Conservation (phyloP, 2,329 filamentous ascomycete genomes). For the Beauveria rudraprayagi region DNA sequence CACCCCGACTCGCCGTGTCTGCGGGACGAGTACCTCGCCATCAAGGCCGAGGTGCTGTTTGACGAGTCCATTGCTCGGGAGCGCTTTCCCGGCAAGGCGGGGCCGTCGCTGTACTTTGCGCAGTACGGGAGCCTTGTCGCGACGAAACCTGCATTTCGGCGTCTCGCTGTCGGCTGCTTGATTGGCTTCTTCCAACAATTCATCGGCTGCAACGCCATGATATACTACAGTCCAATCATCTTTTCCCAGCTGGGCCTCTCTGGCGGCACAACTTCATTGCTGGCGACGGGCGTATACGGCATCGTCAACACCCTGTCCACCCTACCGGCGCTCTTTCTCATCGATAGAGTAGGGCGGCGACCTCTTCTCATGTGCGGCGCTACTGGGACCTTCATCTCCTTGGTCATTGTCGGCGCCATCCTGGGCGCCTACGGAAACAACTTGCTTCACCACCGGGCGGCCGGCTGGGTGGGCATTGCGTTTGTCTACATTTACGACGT, state of each 20-base stretch:
- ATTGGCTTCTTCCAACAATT: constrained; percentile 50
- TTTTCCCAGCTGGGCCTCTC: constrained; percentile 35
- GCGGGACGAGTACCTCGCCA: constrained; percentile 25
- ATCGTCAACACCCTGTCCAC: constrained; percentile 44
- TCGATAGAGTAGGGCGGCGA: constrained; percentile 50
- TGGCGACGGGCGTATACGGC: constrained; percentile 51
- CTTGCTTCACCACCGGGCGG: constrained; percentile 28
- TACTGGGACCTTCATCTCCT: constrained; percentile 55
- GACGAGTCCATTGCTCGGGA: constrained; percentile 23
- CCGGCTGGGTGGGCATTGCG: constrained; percentile 51
- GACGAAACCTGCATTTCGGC: constrained; percentile 24
- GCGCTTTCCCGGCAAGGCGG: constrained; percentile 23
- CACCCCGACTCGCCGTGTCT: constrained; percentile 23
- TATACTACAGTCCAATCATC: constrained; percentile 40
- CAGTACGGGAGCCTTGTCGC: constrained; percentile 25
- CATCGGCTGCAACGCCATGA: constrained; percentile 38
- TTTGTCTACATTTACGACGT: constrained; percentile 58
- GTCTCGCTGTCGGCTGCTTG: constrained; percentile 45
- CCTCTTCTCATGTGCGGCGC: constrained; percentile 56
- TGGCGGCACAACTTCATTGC: constrained; percentile 34
- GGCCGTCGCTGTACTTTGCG: constrained; percentile 22
- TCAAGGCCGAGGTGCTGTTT: constrained; percentile 31
- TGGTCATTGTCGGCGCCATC: constrained; percentile 42
- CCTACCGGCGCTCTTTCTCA: constrained; percentile 37
- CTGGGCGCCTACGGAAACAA: constrained; percentile 36